Percentiles rank a stretch among this genome's conserved stretches.
Conservation (phyloP, 2,329 filamentous ascomycete species). For the Tolypocladium capitatum region DNA sequence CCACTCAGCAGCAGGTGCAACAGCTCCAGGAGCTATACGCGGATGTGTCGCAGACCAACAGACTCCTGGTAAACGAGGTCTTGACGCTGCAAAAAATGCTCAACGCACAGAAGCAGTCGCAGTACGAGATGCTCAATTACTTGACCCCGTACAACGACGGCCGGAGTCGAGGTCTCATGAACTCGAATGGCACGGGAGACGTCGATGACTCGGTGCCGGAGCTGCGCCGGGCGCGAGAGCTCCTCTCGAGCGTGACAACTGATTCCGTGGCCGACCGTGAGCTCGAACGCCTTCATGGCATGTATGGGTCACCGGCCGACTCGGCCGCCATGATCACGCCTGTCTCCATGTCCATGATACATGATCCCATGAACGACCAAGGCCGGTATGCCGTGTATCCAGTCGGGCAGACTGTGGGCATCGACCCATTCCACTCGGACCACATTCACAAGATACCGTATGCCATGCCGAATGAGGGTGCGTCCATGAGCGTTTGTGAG, state of each 20-base stretch:
- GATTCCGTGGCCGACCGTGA: slow-evolving; percentile 40
- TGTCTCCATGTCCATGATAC: slow-evolving; percentile 31
- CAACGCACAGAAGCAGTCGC: slow-evolving; percentile 42
- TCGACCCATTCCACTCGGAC: slow-evolving; percentile 88
- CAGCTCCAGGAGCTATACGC: slow-evolving; percentile 73
- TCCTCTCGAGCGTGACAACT: slow-evolving; percentile 38
- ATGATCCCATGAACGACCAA: slow-evolving; percentile 43
- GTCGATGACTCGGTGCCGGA: slow-evolving; percentile 38
- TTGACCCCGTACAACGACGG: slow-evolving; percentile 35
- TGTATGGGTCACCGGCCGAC: slow-evolving; percentile 40
- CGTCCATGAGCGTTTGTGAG: slow-evolving; percentile 22
- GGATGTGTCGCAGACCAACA: slow-evolving; percentile 55
- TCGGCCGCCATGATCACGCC: slow-evolving; percentile 31
- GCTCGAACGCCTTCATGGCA: slow-evolving; percentile 40
- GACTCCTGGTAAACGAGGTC: slow-evolving; percentile 48
- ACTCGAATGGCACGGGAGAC: slow-evolving; percentile 25
- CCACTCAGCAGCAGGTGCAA: slow-evolving; percentile 86
- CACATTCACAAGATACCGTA: slow-evolving; percentile 94
- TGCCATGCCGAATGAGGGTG: slow-evolving; percentile 48
- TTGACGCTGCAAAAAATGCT: slow-evolving; percentile 47
- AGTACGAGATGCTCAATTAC: slow-evolving; percentile 43
- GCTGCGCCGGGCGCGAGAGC: slow-evolving; percentile 42
- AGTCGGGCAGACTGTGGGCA: slow-evolving; percentile 78
- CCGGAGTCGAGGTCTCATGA: slow-evolving; percentile 23
- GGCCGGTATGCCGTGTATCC: slow-evolving; percentile 67